Conservation (phyloP, 2,329 filamentous ascomycete genomes). For the Paecilomyces niveus region DNA sequence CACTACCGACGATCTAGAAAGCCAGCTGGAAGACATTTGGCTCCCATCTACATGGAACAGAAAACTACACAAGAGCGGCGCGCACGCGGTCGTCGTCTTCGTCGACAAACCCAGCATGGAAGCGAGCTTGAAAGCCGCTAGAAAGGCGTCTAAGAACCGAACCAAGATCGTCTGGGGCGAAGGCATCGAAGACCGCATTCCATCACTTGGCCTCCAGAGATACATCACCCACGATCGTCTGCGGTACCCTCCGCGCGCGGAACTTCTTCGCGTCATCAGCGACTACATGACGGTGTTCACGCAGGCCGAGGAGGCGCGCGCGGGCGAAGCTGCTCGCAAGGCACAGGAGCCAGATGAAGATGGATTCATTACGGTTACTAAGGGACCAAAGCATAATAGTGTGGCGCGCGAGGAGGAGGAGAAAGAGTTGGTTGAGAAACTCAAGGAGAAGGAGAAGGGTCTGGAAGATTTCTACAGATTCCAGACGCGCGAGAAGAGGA, state of each 20-base stretch:
- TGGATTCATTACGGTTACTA: constrained; percentile 86
- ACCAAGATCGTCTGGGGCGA: constrained; percentile 63
- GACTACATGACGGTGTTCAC: constrained; percentile 77
- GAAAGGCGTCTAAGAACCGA: constrained; percentile 51
- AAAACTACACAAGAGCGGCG: constrained; percentile 63
- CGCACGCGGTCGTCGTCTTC: constrained; percentile 73
- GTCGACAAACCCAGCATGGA: constrained; percentile 76
- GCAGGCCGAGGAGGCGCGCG: constrained; percentile 59
- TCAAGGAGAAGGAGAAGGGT: constrained; percentile 59
- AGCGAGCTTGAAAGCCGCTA: constrained; percentile 67
- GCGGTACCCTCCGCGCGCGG: constrained; percentile 59
- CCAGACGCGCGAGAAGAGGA: constrained; percentile 72
- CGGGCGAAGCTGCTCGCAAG: constrained; percentile 54
- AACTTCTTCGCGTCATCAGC: constrained; percentile 69
- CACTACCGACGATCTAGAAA: constrained; percentile 41
- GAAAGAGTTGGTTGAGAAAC: constrained; percentile 50
- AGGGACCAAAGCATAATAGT: constrained; percentile 65
- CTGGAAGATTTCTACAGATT: constrained; percentile 75
- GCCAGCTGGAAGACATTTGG: constrained; percentile 52
- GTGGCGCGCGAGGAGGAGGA: constrained; percentile 67
- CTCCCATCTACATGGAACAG: constrained; percentile 70
- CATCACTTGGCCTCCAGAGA: constrained; percentile 46
- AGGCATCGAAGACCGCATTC: constrained; percentile 50
- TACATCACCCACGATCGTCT: constrained; percentile 63
- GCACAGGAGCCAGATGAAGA: constrained; percentile 85